A percentile compares a stretch with the other conserved stretches of the same genome.
Conservation (phyloP, 495 filamentous ascomycete species). For the Podospora anserina region DNA sequence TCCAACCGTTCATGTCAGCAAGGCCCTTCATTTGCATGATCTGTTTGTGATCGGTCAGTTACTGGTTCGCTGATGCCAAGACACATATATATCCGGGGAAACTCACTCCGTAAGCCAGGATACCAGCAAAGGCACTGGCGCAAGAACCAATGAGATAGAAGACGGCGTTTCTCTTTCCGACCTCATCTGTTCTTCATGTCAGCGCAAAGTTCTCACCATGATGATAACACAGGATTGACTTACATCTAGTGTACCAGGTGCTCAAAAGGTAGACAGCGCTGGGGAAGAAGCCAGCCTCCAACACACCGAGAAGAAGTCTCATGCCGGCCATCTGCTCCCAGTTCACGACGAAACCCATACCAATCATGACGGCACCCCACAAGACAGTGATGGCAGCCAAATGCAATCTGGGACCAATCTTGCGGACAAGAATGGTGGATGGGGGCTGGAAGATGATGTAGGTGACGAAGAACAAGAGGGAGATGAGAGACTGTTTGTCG, state of each 20-base stretch:
- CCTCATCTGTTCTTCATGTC: slow-evolving; percentile 44
- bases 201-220: neutral
- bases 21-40: slow-evolving; percentile 57
- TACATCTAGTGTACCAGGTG: slow-evolving; percentile 62
- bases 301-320: slow-evolving; percentile 57
- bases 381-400: slow-evolving; percentile 51
- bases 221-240: slow-evolving; percentile 5
- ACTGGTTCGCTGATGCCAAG: neutral
- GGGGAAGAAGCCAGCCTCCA: slow-evolving; percentile 67
- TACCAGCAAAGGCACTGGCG: slow-evolving; percentile 59
- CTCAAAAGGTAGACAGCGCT: slow-evolving; percentile 59
- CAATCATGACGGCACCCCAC: slow-evolving; percentile 55
- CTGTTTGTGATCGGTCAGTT: slow-evolving; percentile 14
- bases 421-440: slow-evolving; percentile 53
- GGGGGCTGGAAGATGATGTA: slow-evolving; percentile 65
- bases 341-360: slow-evolving; percentile 56
- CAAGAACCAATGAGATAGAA: slow-evolving; percentile 65
- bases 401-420: slow-evolving; percentile 58
- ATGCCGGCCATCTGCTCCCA: slow-evolving; percentile 52
- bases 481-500: slow-evolving; percentile 49
- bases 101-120: slow-evolving; percentile 55
- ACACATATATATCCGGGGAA: slow-evolving; percentile 17
- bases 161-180: slow-evolving; percentile 60
- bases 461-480: slow-evolving; percentile 64
- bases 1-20: slow-evolving; percentile 54